phyloP scores from a whole-genome alignment of 805 yeast species.

The Wickerhamomyces chaumierensis region DNA sequence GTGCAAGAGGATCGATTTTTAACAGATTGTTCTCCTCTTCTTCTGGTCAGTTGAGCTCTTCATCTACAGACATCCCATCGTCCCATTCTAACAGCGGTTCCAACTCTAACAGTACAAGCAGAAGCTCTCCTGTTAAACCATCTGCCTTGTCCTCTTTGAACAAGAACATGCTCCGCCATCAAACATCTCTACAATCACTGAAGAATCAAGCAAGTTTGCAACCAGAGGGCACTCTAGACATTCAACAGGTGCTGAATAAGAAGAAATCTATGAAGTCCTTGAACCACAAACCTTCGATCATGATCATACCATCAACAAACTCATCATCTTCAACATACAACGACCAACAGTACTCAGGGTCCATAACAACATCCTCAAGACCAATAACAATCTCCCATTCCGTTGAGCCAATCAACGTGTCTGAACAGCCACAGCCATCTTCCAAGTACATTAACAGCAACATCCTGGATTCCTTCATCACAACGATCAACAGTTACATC shows the following conservation, averaged over 20 bases:
- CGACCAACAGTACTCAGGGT: too few relatives aligned
- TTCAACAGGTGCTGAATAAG: neutral
- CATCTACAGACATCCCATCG: too few relatives aligned
- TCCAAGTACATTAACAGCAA: neutral
- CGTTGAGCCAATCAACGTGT: neutral
- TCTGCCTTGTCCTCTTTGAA: constrained; percentile 1
- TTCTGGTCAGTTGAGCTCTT: neutral
- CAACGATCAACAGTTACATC: neutral
- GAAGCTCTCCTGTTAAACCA: too few relatives aligned
- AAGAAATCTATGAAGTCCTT: neutral
- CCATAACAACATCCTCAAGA: neutral
- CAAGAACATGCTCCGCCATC: neutral
- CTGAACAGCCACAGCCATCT: neutral
- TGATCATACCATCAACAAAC: too few relatives aligned
- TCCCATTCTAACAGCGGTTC: too few relatives aligned
- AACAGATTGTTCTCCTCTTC: neutral
- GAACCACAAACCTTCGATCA: neutral
- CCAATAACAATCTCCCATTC: neutral
- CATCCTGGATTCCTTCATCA: neutral
- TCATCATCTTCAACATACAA: too few relatives aligned
- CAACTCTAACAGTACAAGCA: too few relatives aligned
- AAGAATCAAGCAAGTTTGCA: neutral
- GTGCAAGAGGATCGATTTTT: neutral
- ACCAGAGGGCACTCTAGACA: neutral
- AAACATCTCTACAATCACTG: neutral